phyloP scores from a whole-genome alignment of 805 yeast genomes.

The Yamadazyma takamatsuzukensis region DNA sequence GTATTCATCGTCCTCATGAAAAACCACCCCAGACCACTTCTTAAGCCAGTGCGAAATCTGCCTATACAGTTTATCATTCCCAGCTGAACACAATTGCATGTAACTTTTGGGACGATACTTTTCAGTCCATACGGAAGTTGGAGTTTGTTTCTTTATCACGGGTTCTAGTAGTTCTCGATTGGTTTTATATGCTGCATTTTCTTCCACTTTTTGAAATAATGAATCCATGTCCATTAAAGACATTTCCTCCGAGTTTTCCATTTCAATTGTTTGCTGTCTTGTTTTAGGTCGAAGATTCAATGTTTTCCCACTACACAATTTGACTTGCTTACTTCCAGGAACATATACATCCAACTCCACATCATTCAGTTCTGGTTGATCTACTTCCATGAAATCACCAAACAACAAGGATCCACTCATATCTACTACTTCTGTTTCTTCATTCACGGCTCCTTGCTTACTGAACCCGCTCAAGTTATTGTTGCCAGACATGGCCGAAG shows the following conservation, averaged over 20 bases:
- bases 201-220: conserved; percentile 18
- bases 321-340: no score
- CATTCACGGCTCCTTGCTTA: no score
- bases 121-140: conserved; percentile 31
- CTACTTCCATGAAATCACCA: no score
- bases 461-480: no score
- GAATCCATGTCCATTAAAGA: conserved; percentile 16
- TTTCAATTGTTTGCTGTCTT: conserved; percentile 1
- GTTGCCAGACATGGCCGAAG: no score
- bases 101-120: conserved; percentile 35
- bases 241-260: conserved; percentile 7
- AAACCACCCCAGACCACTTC: conserved; percentile 34
- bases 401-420: not conserved
- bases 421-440: not conserved
- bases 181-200: conserved; percentile 14
- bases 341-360: no score
- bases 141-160: conserved; percentile 1
- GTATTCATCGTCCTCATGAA: conserved; percentile 18
- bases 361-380: no score
- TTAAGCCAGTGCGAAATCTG: conserved; percentile 37
- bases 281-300: conserved; percentile 12
- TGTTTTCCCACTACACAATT: conserved; percentile 17
- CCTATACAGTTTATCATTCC: conserved; percentile 41
- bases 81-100: conserved; percentile 39
- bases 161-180: conserved; percentile 9